phyloP scores from a whole-genome alignment of 768 basidiomycete genomes.

The Suillus tomentosus region DNA sequence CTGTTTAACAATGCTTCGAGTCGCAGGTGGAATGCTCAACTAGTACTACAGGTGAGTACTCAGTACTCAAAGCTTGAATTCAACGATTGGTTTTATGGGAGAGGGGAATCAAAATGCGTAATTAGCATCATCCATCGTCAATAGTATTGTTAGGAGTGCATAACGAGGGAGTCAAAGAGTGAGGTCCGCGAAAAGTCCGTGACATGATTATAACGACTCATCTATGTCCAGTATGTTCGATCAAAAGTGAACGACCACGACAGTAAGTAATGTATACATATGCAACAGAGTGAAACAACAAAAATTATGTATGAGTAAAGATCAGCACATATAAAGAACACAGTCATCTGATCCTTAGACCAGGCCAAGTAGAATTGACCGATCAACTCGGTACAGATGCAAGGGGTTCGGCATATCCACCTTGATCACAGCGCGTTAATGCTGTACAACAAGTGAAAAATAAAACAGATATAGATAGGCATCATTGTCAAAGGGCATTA shows the following conservation, averaged over 20 bases:
- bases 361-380: no score
- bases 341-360: neutral
- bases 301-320: neutral
- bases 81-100: neutral
- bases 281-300: neutral
- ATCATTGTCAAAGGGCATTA: neutral
- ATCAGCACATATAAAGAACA: neutral
- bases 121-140: neutral
- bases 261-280: neutral
- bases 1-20: no score
- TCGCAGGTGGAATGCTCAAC: neutral
- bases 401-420: neutral
- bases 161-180: neutral
- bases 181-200: neutral
- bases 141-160: neutral
- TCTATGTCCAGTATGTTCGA: neutral
- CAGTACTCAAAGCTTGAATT: neutral
- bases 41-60: neutral
- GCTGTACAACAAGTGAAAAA: conserved; percentile 1
- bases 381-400: neutral
- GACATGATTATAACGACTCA: neutral
- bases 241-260: neutral
- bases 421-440: neutral
- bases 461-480: neutral
- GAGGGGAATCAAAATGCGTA: neutral